Base-by-base conservation (phyloP, 2,329 filamentous ascomycete genomes). In the Arthrinium puccinioides region DNA sequence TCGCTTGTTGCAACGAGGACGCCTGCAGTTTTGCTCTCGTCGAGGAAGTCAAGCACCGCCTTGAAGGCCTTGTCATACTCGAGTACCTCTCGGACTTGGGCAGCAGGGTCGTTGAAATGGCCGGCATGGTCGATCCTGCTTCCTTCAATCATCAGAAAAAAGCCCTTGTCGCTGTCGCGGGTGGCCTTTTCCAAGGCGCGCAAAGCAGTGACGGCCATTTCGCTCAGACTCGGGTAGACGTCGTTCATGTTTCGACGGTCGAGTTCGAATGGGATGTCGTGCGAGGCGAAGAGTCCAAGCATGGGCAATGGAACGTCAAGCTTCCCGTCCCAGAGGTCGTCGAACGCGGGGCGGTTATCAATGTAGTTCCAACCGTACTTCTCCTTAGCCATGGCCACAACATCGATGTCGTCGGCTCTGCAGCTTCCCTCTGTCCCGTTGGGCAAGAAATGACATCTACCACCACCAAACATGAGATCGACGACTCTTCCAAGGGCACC, bases 81-180 rank as follows among this genome's bases (percentile, higher is more conserved):
- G n/a, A 97, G 70, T 1, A 98, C 90, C 61, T 98, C 92, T 49
- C 86, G 82, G 9, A 90, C 86, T 54, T 92, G 86, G 1, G 86
- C 84, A 9, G 83, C 85, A 0, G 86, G 85, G 50, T 92, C 86
- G 50, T 92, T 92, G 45, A 75, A 76, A 56, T 92, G 86, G 6
- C 88, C 92, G 4, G 92, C 90, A 57, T 98, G 92, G 54, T 98
- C 92, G 51, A 98, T 97, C 28, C 92, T 76, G 51, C 87, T 94
- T 5, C 89, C 92, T 62, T 98, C 92, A 43, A 98, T 94, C 90
- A 98, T 95, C 50, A 98, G 70, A 64, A 98, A 98, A 70, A 97
- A 98, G 5, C 92, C 92, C 61, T 94, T 80, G 28, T 97, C 87
- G 44, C 77, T 87, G 54, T 89, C 71, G 53, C 76, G 71, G 0